Evolutionary conservation across 2,329 filamentous ascomycete species (phyloP).

Genomic region (Dactylellina parvicollis): DNA sequence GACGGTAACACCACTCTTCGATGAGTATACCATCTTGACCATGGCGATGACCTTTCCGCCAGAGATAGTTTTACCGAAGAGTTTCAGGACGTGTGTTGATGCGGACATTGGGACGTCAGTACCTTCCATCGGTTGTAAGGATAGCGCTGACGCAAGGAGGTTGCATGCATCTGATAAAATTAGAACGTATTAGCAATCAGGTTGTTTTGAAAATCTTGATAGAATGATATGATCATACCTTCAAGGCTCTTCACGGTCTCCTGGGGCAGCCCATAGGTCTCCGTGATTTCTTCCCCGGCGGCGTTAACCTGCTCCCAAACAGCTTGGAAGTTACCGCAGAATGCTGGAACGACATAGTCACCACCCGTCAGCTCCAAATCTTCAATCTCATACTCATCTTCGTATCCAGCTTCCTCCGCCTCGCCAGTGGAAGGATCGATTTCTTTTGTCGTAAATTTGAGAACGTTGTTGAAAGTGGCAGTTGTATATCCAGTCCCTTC

Average conservation of each 20-base stretch:
- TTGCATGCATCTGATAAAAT: conserved; percentile 81
- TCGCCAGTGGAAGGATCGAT: conserved; percentile 94
- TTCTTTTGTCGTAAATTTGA: conserved; percentile 98
- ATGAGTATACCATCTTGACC: conserved; percentile 91
- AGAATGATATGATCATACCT: conserved; percentile 69
- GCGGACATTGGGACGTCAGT: conserved; percentile 89
- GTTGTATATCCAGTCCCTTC: conserved; percentile 73
- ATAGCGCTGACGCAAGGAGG: conserved; percentile 84
- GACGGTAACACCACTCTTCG: conserved; percentile 91
- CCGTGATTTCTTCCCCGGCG: conserved; percentile 86
- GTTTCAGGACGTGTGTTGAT: conserved; percentile 91
- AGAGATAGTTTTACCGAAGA: conserved; percentile 92
- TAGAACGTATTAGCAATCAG: conserved; percentile 57
- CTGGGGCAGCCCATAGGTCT: conserved; percentile 79
- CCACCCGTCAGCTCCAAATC: conserved; percentile 90
- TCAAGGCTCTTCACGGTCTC: conserved; percentile 89
- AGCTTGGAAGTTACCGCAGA: conserved; percentile 93
- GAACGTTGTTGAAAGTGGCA: conserved; percentile 85
- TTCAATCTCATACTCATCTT: conserved; percentile 97
- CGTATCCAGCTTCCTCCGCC: conserved; percentile 90
- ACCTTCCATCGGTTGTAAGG: conserved; percentile 91
- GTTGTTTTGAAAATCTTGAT: conserved; percentile 21
- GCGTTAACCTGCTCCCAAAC: conserved; percentile 93
- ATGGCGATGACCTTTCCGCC: conserved; percentile 88
- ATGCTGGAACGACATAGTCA: conserved; percentile 92